These are phyloP conservation scores for Poa annua DNA, from an alignment of 176 grass and related monocot genomes.

Conservation along the genomic window DNA sequence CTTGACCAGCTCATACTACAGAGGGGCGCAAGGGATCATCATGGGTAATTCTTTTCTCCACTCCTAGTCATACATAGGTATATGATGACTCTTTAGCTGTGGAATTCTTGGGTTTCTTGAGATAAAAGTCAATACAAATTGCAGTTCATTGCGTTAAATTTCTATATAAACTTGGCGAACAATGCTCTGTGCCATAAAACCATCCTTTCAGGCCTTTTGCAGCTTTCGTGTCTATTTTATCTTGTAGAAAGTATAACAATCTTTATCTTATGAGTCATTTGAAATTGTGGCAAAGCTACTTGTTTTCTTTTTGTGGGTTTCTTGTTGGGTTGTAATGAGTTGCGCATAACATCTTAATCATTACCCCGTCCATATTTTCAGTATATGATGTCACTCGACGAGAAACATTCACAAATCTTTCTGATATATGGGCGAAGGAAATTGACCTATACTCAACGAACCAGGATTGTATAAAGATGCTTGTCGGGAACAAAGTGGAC, in stretches of 20 bases:
- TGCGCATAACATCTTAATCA: not conserved
- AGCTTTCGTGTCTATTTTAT: constrained; percentile 9
- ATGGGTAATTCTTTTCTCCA: constrained; percentile 65
- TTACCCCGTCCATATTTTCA: constrained; percentile 22
- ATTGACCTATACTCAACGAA: constrained; percentile 99
- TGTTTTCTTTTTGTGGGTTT: not conserved
- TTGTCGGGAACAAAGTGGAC: constrained; percentile 98
- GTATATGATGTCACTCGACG: constrained; percentile 89
- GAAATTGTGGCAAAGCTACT: not conserved
- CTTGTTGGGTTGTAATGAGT: not conserved
- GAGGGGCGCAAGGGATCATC: constrained; percentile 91
- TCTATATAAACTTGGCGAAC: not conserved
- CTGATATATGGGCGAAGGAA: constrained; percentile 98
- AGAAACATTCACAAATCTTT: constrained; percentile 92
- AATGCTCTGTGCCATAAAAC: not conserved
- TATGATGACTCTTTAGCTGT: not conserved
- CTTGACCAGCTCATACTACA: constrained; percentile 94
- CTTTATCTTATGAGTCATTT: constrained; percentile 6
- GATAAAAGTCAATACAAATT: not conserved
- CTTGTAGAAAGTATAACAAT: not conserved
- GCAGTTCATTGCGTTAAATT: not conserved
- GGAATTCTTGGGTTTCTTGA: not conserved
- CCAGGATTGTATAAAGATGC: constrained; percentile 99
- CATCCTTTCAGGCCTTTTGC: not conserved
- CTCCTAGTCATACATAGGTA: not conserved